Evolutionary conservation across 495 filamentous ascomycete genomes (phyloP).

Genomic region (Alectoria sarmentosa): DNA sequence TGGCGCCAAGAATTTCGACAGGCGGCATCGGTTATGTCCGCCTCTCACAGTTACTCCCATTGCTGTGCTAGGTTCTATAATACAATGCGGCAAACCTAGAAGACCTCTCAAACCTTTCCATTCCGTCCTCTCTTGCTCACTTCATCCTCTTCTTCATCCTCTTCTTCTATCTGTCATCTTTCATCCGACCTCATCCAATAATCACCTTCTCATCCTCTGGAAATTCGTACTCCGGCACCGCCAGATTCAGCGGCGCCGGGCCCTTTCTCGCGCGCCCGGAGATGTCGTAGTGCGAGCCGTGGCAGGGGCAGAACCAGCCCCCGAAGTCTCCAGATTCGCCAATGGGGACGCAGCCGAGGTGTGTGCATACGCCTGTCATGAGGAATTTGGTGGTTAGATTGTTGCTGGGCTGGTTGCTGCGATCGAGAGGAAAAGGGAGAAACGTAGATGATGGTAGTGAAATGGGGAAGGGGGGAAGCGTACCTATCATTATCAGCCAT

Average conservation of each 20-base stretch:
- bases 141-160: no score
- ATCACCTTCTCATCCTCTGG: constrained; percentile 68
- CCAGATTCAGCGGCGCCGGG: constrained; percentile 93
- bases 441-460: neutral
- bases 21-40: no score
- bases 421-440: neutral
- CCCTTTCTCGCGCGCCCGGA: constrained; percentile 94
- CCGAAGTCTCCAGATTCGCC: constrained; percentile 97
- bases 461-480: constrained; percentile 25
- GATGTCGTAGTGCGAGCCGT: constrained; percentile 99
- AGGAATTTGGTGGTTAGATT: constrained; percentile 10
- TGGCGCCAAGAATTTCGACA: no score
- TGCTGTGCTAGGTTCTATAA: constrained; percentile 12
- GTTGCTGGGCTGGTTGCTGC: neutral
- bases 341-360: constrained; percentile 97
- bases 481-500: constrained; percentile 98
- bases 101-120: neutral
- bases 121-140: neutral
- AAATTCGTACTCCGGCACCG: constrained; percentile 87
- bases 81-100: constrained; percentile 16
- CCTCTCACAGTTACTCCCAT: neutral
- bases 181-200: constrained; percentile 54
- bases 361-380: constrained; percentile 83
- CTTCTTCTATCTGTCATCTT: neutral
- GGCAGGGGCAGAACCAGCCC: constrained; percentile 99